Evolutionary conservation across 179 eudicot species (phyloP).

Genomic region (Drosera spatulata): DNA sequence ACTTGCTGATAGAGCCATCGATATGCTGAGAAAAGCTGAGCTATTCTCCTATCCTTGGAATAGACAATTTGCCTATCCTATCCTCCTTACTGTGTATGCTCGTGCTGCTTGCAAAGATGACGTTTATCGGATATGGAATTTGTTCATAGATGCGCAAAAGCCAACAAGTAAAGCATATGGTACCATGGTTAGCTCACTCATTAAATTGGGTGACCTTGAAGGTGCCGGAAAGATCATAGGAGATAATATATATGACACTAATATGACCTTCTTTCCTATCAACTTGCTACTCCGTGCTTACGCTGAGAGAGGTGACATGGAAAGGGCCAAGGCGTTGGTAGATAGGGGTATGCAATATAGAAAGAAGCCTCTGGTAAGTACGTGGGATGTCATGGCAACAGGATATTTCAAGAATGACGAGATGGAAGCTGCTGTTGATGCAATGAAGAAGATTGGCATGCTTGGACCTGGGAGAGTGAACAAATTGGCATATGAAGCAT

Average conservation of each 20-base stretch:
- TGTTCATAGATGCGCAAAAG: slow-evolving; percentile 6
- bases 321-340: too few species aligned
- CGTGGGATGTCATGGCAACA: too few species aligned
- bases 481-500: too few species aligned
- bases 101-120: slow-evolving; percentile 15
- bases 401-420: too few species aligned
- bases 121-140: slow-evolving; percentile 19
- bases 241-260: neutral
- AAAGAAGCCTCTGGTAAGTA: too few species aligned
- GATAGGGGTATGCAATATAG: too few species aligned
- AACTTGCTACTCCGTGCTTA: too few species aligned
- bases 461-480: too few species aligned
- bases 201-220: slow-evolving; percentile 16
- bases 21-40: slow-evolving; percentile 13
- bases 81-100: slow-evolving; percentile 15
- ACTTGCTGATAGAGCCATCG: slow-evolving; percentile 10
- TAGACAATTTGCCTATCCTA: slow-evolving; percentile 4
- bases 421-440: too few species aligned
- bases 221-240: slow-evolving; percentile 15
- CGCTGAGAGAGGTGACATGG: too few species aligned
- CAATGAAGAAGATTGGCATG: too few species aligned
- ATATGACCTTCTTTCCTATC: too few species aligned
- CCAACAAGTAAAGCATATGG: slow-evolving; percentile 11
- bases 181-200: slow-evolving; percentile 10
- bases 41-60: slow-evolving; percentile 1